A percentile compares a stretch with the other conserved stretches of the same genome.
These are phyloP conservation scores for Leersia perrieri DNA, from an alignment of 176 grass and related monocot species.

Conservation along the genomic window DNA sequence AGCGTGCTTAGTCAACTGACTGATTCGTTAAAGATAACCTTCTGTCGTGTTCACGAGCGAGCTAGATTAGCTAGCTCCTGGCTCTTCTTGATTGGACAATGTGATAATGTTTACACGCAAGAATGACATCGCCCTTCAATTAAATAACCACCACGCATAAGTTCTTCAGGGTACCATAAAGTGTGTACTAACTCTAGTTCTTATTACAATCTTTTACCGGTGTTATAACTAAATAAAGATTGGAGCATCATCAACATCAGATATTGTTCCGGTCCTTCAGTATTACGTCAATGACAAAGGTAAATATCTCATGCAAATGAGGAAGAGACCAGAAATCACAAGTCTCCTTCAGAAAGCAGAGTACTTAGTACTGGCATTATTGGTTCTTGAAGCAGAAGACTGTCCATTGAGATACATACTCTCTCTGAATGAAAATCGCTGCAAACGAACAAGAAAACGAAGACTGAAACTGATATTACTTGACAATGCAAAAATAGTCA, in stretches of 20 bases:
- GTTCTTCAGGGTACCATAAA: not conserved
- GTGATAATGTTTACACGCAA: slow-evolving; percentile 38
- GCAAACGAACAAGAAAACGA: not conserved
- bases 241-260: not conserved
- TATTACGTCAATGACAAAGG: not conserved
- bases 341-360: not conserved
- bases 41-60: slow-evolving; percentile 16
- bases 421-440: not conserved
- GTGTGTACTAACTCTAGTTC: not conserved
- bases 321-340: not conserved
- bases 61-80: slow-evolving; percentile 15
- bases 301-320: not conserved
- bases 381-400: not conserved
- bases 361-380: not conserved
- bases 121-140: not conserved
- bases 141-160: not conserved
- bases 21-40: slow-evolving; percentile 18
- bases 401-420: not conserved
- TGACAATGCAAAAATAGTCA: not conserved
- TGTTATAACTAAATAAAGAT: not conserved
- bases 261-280: not conserved
- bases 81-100: slow-evolving; percentile 9
- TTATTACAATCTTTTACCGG: not conserved
- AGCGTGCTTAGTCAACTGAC: slow-evolving; percentile 12
- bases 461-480: not conserved